Percentiles rank a stretch among this genome's conserved stretches.
phyloP scores from a whole-genome alignment of 768 basidiomycete species.

The Vishniacozyma victoriae region DNA sequence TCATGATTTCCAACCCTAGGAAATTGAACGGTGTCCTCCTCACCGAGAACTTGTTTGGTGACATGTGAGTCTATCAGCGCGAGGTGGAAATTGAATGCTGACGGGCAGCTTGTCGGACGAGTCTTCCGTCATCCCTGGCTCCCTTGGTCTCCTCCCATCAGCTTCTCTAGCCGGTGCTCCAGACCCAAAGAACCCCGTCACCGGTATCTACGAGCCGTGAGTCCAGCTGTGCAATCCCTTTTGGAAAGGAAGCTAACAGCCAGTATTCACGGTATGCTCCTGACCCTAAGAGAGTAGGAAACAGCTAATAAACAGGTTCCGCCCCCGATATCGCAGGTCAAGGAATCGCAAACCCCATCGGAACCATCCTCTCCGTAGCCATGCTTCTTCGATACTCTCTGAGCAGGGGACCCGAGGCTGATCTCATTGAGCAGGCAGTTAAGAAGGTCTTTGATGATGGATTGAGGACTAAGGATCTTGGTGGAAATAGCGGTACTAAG shows the following conservation, averaged over 20 bases:
- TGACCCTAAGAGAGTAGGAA: too few species aligned
- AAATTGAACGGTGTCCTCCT: slow-evolving; percentile 93
- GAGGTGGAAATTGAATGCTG: background rate
- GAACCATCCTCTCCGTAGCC: slow-evolving; percentile 88
- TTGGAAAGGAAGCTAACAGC: background rate
- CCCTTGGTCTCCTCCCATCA: slow-evolving; percentile 89
- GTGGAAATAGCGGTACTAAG: slow-evolving; percentile 66
- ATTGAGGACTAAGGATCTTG: slow-evolving; percentile 77
- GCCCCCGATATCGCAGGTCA: slow-evolving; percentile 93
- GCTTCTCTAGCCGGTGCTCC: slow-evolving; percentile 91
- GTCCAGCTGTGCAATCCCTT: slow-evolving; percentile 1
- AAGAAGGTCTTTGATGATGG: slow-evolving; percentile 79
- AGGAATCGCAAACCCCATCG: slow-evolving; percentile 89
- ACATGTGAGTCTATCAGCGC: slow-evolving; percentile 64
- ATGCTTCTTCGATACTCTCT: slow-evolving; percentile 93
- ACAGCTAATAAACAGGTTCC: too few species aligned
- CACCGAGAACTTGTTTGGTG: slow-evolving; percentile 93
- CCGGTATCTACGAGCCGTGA: slow-evolving; percentile 85
- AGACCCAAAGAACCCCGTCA: slow-evolving; percentile 64
- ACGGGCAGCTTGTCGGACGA: slow-evolving; percentile 98
- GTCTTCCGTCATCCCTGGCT: slow-evolving; percentile 93
- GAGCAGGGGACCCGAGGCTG: slow-evolving; percentile 75
- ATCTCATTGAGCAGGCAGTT: slow-evolving; percentile 83
- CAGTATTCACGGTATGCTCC: slow-evolving; percentile 19
- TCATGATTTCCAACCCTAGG: slow-evolving; percentile 79